Evolutionary conservation across 129 eudicot genomes (phyloP).

Genomic region (Chrysanthemum seticuspe): DNA sequence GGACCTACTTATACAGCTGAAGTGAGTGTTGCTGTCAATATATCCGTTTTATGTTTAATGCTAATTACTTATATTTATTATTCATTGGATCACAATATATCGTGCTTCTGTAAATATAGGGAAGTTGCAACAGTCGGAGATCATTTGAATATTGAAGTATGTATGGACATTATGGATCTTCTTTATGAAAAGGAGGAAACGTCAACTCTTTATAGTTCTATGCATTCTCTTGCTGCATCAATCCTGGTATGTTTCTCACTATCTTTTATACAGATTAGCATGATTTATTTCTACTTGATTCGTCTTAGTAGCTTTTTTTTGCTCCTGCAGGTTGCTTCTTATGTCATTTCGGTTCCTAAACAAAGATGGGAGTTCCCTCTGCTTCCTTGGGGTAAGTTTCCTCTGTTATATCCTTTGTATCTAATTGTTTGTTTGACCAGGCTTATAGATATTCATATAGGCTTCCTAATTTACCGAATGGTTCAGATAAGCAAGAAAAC

Average conservation of each 20-base stretch:
- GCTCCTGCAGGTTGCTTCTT: conserved; percentile 58
- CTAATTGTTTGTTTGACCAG: conserved; percentile 10
- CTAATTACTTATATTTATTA: not conserved
- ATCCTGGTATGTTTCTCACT: conserved; percentile 45
- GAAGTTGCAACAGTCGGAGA: conserved; percentile 69
- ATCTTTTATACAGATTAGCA: not conserved
- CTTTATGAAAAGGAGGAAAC: conserved; percentile 72
- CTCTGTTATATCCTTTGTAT: conserved; percentile 8
- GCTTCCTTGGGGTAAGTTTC: conserved; percentile 77
- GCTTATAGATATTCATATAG: conserved; percentile 7
- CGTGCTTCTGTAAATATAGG: conserved; percentile 30
- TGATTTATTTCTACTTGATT: conserved; percentile 20
- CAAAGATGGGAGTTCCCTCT: conserved; percentile 83
- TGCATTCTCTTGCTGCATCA: conserved; percentile 64
- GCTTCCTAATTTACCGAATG: not conserved
- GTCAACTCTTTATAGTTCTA: conserved; percentile 46
- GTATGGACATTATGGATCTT: conserved; percentile 89
- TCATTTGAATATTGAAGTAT: conserved; percentile 52
- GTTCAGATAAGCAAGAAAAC: not conserved
- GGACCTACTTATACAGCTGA: conserved; percentile 51
- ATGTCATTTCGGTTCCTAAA: conserved; percentile 56
- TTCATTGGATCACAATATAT: not conserved
- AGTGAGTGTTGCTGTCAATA: conserved; percentile 33
- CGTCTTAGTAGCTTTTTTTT: conserved; percentile 12
- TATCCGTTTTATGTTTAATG: conserved; percentile 3